Evolutionary conservation across 139 green algal species (phyloP).

Genomic region (Volvox reticuliferus): DNA sequence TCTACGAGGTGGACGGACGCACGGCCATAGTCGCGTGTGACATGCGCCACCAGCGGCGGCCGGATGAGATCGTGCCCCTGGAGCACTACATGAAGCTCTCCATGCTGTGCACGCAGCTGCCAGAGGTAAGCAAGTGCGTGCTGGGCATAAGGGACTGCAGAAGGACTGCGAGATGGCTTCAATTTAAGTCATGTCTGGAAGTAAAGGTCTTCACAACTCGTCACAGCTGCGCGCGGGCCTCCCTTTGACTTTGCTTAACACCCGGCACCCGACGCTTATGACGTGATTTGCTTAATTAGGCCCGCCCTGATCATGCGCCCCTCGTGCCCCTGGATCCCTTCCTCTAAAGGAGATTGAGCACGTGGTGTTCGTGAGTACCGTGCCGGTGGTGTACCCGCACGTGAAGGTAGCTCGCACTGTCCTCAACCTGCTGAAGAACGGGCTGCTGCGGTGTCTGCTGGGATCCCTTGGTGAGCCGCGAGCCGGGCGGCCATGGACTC

Average conservation of each 20-base stretch:
- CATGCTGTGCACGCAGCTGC: slow-evolving; percentile 30
- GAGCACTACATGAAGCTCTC: slow-evolving; percentile 31
- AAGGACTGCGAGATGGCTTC: no score
- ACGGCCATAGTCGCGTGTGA: slow-evolving; percentile 52
- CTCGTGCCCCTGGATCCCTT: not conserved
- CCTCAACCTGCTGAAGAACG: not conserved
- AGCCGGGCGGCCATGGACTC: not conserved
- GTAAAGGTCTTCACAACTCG: not conserved
- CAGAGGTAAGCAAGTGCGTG: not conserved
- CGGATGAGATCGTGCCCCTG: slow-evolving; percentile 37
- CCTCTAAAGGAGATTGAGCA: slow-evolving; percentile 42
- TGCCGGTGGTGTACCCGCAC: slow-evolving; percentile 58
- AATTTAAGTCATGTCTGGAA: not conserved
- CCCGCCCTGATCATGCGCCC: not conserved
- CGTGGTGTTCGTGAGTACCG: slow-evolving; percentile 60
- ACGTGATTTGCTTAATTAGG: not conserved
- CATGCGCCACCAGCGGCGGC: slow-evolving; percentile 40
- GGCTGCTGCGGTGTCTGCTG: not conserved
- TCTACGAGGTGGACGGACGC: slow-evolving; percentile 41
- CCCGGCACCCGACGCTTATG: not conserved
- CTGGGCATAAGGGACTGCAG: no score
- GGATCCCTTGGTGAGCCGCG: not conserved
- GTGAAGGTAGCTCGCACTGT: not conserved
- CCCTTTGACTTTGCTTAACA: no score
- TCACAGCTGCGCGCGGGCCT: no score